Evolutionary conservation across 805 yeast genomes (phyloP), one percentile per base, ranked within the genome.

Genomic region (Aciculoconidium aculeatum): DNA sequence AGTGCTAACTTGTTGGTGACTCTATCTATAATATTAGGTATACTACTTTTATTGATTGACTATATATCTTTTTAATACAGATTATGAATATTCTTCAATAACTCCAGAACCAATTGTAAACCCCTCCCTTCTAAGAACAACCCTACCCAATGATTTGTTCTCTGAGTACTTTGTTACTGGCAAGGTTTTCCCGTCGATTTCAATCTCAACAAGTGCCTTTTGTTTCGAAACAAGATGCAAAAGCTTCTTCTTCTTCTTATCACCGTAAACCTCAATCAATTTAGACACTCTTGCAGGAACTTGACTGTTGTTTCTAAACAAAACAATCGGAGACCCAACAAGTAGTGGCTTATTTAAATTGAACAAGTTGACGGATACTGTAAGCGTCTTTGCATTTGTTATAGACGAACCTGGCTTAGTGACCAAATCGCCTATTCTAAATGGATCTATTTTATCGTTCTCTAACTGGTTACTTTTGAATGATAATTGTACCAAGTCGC

Each of bases 251-350:
- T 45, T 47, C 35, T 45, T 47, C 38, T 42, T 42, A 17, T 38
- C 39, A n/a, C 47, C 44, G 15, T 44, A 41, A 15, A 49, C 41
- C 16, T 31, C 40, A 10, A 58, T 29, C 41, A 77, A 66, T 36
- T 69, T 69, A 23, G 65, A 46, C 12, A 87, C 58, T 39, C 77
- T 70, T 4, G 86, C 86, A 2, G 92, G 84, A 23, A 75, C 72
- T 23, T 79, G 75, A 15, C 75, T 67, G 34, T 84, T 77, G 38
- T 88, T 87, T 36, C 88, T 69, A 55, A 87, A 86, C 30, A 85
- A 52, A 22, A 85, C 72, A 40, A 86, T 68, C 22, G 88, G 80
- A 0, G 94, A 69, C 6, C 96, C 96, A 9, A 80, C 77, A 22
- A 87, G 58, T 25, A 87, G 55, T 1, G 96, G 96, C 40, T 83